phyloP scores from a whole-genome alignment of 192 early-diverging fungal genomes.

The Coemansia sp. region DNA sequence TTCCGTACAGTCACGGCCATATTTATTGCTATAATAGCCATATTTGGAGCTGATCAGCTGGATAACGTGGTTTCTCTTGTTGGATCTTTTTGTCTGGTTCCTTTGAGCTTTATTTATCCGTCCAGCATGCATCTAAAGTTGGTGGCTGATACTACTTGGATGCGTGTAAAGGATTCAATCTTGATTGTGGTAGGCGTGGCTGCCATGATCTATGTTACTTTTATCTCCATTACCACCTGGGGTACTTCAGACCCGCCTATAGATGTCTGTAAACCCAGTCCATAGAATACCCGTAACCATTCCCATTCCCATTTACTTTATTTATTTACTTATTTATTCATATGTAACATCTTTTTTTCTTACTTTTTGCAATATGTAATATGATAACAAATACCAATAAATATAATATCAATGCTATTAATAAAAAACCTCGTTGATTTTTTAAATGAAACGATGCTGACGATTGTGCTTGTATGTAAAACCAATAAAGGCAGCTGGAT shows the following conservation, averaged over 20 bases:
- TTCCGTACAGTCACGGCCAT: constrained; percentile 66
- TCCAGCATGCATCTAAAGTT: constrained; percentile 78
- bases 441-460: constrained; percentile 14
- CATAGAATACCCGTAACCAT: no score
- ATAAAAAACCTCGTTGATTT: neutral
- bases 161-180: constrained; percentile 55
- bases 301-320: no score
- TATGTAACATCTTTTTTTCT: neutral
- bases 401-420: no score
- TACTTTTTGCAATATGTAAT: neutral
- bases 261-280: constrained; percentile 19
- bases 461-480: constrained; percentile 68
- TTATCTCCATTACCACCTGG: constrained; percentile 37
- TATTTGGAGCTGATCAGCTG: constrained; percentile 73
- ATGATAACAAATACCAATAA: constrained; percentile 1
- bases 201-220: constrained; percentile 82
- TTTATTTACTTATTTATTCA: neutral
- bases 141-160: constrained; percentile 51
- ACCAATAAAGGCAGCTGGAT: constrained; percentile 78
- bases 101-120: constrained; percentile 84
- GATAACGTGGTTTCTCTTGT: constrained; percentile 84
- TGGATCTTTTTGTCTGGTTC: constrained; percentile 76
- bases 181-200: constrained; percentile 68
- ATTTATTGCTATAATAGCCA: constrained; percentile 70
- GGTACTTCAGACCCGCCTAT: constrained; percentile 33